phyloP scores from a whole-genome alignment of 1,284 basidiomycete species.

The Rhodofomes roseus region DNA sequence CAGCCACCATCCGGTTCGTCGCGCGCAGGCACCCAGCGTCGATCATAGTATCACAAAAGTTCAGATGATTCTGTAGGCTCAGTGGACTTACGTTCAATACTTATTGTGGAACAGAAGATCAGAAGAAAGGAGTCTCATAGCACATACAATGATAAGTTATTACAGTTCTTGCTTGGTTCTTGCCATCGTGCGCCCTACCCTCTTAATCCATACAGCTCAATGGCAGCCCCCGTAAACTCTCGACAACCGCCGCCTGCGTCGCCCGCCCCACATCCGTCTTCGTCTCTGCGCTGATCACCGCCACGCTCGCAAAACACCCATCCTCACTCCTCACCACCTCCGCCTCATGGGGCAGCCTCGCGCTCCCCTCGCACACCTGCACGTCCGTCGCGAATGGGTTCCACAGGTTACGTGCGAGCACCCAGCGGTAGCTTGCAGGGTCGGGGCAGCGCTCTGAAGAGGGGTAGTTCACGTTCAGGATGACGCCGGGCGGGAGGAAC shows the following conservation, averaged over 20 bases:
- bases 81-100: too few species aligned
- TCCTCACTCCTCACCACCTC: slow-evolving; percentile 29
- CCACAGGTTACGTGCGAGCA: slow-evolving; percentile 40
- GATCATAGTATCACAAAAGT: too few species aligned
- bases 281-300: slow-evolving; percentile 39
- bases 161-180: too few species aligned
- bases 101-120: too few species aligned
- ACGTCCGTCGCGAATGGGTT: slow-evolving; percentile 36
- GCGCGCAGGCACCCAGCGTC: too few species aligned
- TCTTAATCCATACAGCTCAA: slow-evolving; percentile 7
- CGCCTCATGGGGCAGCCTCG: slow-evolving; percentile 38
- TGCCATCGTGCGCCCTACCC: too few species aligned
- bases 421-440: slow-evolving; percentile 38
- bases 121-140: too few species aligned
- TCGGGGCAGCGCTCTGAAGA: slow-evolving; percentile 35
- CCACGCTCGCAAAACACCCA: slow-evolving; percentile 43
- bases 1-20: too few species aligned
- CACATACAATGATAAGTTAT: too few species aligned
- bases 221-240: slow-evolving; percentile 23
- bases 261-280: slow-evolving; percentile 41
- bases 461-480: slow-evolving; percentile 52
- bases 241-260: slow-evolving; percentile 37
- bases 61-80: too few species aligned
- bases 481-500: slow-evolving; percentile 40
- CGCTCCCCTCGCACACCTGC: slow-evolving; percentile 39